Evolutionary conservation across 768 basidiomycete genomes (phyloP), one percentile per base, ranked within the genome.

Genomic region (Boletus edulis): DNA sequence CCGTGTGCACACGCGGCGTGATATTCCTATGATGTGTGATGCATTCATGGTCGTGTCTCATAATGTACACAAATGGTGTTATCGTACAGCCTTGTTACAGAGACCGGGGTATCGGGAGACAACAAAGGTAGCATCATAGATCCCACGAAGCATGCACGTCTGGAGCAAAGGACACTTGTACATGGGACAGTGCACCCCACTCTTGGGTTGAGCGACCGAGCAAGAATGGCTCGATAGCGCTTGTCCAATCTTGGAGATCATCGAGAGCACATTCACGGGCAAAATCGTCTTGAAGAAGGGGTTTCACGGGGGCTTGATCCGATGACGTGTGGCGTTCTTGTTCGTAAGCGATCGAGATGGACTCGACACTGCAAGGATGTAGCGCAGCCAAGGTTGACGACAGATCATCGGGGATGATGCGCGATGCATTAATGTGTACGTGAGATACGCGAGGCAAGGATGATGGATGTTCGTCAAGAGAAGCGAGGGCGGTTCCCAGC

Each of bases 251-350:
- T 37, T 60, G 47, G 51, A 70, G 65, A 46, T 70, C 69, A 20
- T 72, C 69, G 14, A 72, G 56, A 0, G 69, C 69, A 24, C 70
- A 72, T 41, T 70, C 62, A 5, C 59, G 65, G 0, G 56, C 58
- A 17, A 70, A 70, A 0, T 67, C 58, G 49, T 71, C 68, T 6
- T 60, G 56, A 6, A 51, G 35, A 0, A 46, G 37, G 1, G 46
- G 15, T 31, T 67, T 55, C 1, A 27, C 17, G 8, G 45, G 51
- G 15, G n/a, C 12, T 31, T 46, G 37, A 27, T 61, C 27, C 10
- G 32, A 43, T 27, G 7, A 52, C 24, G 20, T 41, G 45, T 46
- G 50, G 20, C 44, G 46, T 49, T 48, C 56, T 12, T 56, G 49
- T 40, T 60, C 64, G 31, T 66, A 68, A 22, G 49, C 46, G 38